Percentiles rank a stretch among this genome's conserved stretches.
phyloP scores from a whole-genome alignment of 164 flowering plant species.

The Paratinospora sagittata region DNA sequence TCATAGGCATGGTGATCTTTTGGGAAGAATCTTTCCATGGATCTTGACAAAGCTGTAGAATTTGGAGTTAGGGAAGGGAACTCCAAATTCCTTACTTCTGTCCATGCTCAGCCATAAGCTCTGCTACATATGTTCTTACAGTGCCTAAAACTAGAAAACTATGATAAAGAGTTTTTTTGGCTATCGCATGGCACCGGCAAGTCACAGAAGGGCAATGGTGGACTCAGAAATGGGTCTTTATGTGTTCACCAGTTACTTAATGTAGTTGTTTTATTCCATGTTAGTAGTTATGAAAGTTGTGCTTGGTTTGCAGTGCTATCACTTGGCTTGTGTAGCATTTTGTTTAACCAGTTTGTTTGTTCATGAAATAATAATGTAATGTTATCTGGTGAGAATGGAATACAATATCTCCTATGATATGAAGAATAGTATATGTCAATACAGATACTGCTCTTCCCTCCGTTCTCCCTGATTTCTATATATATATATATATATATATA shows the following conservation, averaged over 20 bases:
- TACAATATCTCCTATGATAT: not conserved
- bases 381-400: too few species aligned
- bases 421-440: not conserved
- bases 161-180: slow-evolving; percentile 18
- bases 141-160: not conserved
- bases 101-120: slow-evolving; percentile 7
- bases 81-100: slow-evolving; percentile 15
- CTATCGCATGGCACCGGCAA: slow-evolving; percentile 46
- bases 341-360: not conserved
- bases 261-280: not conserved
- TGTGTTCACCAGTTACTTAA: not conserved
- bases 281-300: not conserved
- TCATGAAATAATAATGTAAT: not conserved
- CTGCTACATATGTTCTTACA: not conserved
- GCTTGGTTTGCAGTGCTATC: not conserved
- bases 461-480: not conserved
- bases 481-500: too few species aligned
- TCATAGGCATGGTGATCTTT: slow-evolving; percentile 17
- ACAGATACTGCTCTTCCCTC: too few species aligned
- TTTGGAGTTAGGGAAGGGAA: slow-evolving; percentile 18
- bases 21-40: slow-evolving; percentile 30
- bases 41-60: slow-evolving; percentile 21
- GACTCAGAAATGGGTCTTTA: slow-evolving; percentile 24
- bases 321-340: not conserved
- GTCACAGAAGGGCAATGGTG: slow-evolving; percentile 47